A percentile compares a stretch with the other conserved stretches of the same genome.
Conservation (phyloP, 2,329 filamentous ascomycete species). For the Botrytis medusae region DNA sequence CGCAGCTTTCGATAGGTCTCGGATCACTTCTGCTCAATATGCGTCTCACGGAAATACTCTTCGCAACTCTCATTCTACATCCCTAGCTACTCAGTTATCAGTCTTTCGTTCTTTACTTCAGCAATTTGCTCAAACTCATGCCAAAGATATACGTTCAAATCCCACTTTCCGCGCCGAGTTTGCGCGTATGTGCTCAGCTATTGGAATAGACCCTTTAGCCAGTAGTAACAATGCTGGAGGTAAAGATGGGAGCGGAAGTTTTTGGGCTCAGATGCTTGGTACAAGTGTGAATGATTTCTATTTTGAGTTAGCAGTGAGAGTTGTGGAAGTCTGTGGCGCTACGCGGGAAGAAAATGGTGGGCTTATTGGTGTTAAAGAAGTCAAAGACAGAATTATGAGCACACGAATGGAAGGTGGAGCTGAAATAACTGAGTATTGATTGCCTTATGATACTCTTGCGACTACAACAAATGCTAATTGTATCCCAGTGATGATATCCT, state of each 20-base stretch:
- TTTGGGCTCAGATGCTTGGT: conserved; percentile 92
- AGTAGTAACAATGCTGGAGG: conserved; percentile 55
- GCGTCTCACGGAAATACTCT: conserved; percentile 85
- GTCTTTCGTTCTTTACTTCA: conserved; percentile 95
- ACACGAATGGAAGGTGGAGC: conserved; percentile 73
- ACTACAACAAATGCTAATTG: conserved; percentile 14
- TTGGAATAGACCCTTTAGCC: conserved; percentile 94
- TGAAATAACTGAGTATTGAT: conserved; percentile 70
- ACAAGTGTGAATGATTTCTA: conserved; percentile 97
- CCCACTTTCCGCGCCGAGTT: conserved; percentile 95
- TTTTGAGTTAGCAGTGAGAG: conserved; percentile 92
- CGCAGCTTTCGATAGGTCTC: conserved; percentile 82
- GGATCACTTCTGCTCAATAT: conserved; percentile 83
- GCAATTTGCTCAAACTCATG: conserved; percentile 92
- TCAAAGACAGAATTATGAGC: conserved; percentile 71
- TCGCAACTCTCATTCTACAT: conserved; percentile 79
- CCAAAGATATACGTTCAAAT: conserved; percentile 92
- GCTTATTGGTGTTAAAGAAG: conserved; percentile 79
- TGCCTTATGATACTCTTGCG: not conserved
- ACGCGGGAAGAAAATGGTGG: conserved; percentile 91
- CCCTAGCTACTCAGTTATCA: conserved; percentile 87
- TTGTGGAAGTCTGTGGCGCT: conserved; percentile 87
- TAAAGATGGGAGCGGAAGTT: conserved; percentile 57
- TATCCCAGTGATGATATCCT: conserved; percentile 75
- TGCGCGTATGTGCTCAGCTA: conserved; percentile 95